These are phyloP conservation scores for Peronospora belbahrii DNA, from an alignment of 352 stramenopile genomes.

Conservation along the genomic window DNA sequence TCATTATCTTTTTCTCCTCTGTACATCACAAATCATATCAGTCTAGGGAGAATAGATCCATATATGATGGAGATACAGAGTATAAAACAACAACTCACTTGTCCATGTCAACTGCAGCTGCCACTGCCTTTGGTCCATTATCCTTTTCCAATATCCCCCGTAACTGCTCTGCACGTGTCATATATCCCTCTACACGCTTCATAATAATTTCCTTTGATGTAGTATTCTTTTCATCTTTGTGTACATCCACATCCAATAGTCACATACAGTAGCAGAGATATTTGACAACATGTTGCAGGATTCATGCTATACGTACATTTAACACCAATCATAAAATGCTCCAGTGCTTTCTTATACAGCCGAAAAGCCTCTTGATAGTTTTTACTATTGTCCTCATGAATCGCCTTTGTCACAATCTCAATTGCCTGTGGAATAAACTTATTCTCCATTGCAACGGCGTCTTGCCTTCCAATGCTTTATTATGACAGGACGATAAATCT, in stretches of 20 bases:
- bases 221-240: slow-evolving; percentile 90
- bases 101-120: slow-evolving; percentile 54
- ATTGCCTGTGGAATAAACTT: slow-evolving; percentile 89
- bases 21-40: slow-evolving; percentile 1
- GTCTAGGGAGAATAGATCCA: too few relatives aligned
- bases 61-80: neutral
- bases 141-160: slow-evolving; percentile 72
- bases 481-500: neutral
- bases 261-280: neutral
- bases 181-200: slow-evolving; percentile 86
- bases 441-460: slow-evolving; percentile 70
- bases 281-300: neutral
- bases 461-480: neutral
- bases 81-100: slow-evolving; percentile 50
- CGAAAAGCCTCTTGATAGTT: slow-evolving; percentile 84
- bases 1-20: slow-evolving; percentile 80
- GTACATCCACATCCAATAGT: neutral
- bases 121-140: slow-evolving; percentile 44
- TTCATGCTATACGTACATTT: slow-evolving; percentile 86
- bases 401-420: slow-evolving; percentile 81
- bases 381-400: slow-evolving; percentile 85
- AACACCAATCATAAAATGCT: slow-evolving; percentile 87
- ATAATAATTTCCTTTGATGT: slow-evolving; percentile 87
- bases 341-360: slow-evolving; percentile 85
- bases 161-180: slow-evolving; percentile 84